Conservation (phyloP, 768 basidiomycete genomes). For the Suillus ampliporus region DNA sequence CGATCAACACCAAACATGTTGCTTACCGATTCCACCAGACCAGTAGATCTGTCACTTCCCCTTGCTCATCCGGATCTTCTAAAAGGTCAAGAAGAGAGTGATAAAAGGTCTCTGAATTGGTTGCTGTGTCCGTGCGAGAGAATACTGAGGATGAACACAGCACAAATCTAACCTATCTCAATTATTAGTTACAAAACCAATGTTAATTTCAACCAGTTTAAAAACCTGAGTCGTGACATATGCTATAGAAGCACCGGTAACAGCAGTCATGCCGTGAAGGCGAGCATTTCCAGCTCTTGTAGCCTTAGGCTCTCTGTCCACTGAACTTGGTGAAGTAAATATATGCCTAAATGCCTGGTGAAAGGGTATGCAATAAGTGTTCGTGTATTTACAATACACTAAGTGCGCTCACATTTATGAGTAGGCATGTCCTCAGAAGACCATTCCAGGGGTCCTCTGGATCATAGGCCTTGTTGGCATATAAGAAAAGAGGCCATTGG, state of each 20-base stretch:
- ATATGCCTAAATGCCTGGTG: constrained; percentile 31
- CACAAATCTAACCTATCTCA: constrained; percentile 19
- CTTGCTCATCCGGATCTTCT: constrained; percentile 21
- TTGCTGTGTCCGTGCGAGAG: constrained; percentile 13
- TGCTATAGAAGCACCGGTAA: constrained; percentile 20
- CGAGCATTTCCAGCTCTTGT: constrained; percentile 16
- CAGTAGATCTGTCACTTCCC: constrained; percentile 14
- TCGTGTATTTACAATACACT: no score
- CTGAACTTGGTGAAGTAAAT: constrained; percentile 28
- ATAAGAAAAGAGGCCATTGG: constrained; percentile 26
- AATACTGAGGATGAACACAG: constrained; percentile 13
- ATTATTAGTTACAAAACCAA: neutral
- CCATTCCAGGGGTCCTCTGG: constrained; percentile 23
- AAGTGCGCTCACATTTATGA: constrained; percentile 14
- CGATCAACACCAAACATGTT: constrained; percentile 2
- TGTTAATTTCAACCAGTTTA: constrained; percentile 13
- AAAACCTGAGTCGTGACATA: constrained; percentile 19
- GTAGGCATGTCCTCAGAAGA: constrained; percentile 27
- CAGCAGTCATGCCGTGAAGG: constrained; percentile 20
- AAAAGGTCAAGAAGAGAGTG: constrained; percentile 20
- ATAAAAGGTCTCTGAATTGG: constrained; percentile 26
- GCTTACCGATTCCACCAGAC: constrained; percentile 17
- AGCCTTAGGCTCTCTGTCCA: constrained; percentile 7
- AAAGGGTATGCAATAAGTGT: neutral
- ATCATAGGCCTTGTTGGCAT: constrained; percentile 17